phyloP scores from a whole-genome alignment of 192 early-diverging fungal genomes.

The Irineochytrium annulatum region DNA sequence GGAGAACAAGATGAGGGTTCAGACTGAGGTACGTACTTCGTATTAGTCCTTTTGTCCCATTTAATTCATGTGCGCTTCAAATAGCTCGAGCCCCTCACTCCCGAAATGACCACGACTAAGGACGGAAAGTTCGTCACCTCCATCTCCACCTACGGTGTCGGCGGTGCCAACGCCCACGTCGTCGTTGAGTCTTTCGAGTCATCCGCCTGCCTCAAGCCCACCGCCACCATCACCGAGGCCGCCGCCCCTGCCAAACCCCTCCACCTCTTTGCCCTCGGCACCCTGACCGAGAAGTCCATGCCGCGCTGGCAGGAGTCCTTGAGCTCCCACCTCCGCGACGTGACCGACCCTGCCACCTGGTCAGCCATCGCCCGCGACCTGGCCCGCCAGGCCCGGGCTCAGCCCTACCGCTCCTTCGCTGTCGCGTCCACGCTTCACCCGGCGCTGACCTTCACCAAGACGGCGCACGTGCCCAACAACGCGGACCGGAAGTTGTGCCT shows the following conservation, averaged over 20 bases:
- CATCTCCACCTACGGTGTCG: constrained; percentile 25
- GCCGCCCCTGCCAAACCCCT: background rate
- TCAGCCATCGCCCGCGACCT: no score
- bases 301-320: no score
- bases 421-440: no score
- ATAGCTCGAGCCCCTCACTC: constrained; percentile 9
- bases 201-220: background rate
- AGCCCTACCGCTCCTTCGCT: constrained; percentile 24
- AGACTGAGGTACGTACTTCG: constrained; percentile 4
- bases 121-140: constrained; percentile 25
- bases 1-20: constrained; percentile 19
- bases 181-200: constrained; percentile 18
- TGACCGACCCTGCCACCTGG: no score
- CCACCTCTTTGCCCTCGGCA: no score
- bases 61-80: no score
- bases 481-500: constrained; percentile 7
- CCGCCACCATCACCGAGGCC: background rate
- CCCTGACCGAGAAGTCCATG: no score
- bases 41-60: no score
- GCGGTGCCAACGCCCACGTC: constrained; percentile 27
- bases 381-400: constrained; percentile 16
- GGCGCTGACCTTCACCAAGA: background rate
- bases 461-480: background rate
- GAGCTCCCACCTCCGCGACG: no score
- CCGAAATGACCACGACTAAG: background rate